phyloP scores from a whole-genome alignment of 495 filamentous ascomycete species.

The Penicillium dipodomyicola region DNA sequence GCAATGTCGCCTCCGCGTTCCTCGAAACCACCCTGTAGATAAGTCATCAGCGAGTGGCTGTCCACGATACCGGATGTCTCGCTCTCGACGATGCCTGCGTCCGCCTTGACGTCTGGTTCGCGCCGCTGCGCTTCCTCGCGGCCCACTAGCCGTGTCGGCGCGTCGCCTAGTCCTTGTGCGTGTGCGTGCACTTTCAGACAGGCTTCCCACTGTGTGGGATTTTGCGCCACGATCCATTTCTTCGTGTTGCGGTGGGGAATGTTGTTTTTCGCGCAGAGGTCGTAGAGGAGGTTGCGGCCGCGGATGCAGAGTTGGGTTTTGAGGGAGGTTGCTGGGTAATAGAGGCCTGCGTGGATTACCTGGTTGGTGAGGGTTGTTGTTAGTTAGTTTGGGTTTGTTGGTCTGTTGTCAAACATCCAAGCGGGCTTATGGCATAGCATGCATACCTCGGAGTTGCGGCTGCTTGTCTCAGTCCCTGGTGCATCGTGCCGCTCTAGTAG shows the following conservation, averaged over 20 bases:
- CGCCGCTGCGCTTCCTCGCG: slow-evolving; percentile 54
- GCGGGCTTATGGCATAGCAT: not conserved
- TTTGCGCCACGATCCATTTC: slow-evolving; percentile 96
- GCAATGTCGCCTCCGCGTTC: slow-evolving; percentile 73
- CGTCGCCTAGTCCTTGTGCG: slow-evolving; percentile 57
- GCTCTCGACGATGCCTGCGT: slow-evolving; percentile 73
- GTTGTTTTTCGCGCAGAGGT: slow-evolving; percentile 60
- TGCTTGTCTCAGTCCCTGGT: slow-evolving; percentile 87
- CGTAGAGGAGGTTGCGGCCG: slow-evolving; percentile 75
- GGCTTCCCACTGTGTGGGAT: slow-evolving; percentile 60
- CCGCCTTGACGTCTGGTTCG: slow-evolving; percentile 73
- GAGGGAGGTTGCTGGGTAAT: slow-evolving; percentile 74
- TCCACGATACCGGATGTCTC: slow-evolving; percentile 88
- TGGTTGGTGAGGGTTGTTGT: slow-evolving; percentile 24
- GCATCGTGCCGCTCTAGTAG: slow-evolving; percentile 76
- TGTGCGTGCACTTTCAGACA: slow-evolving; percentile 65
- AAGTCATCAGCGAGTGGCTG: slow-evolving; percentile 78
- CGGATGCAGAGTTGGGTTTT: slow-evolving; percentile 82
- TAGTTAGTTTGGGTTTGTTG: not conserved
- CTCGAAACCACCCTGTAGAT: slow-evolving; percentile 72
- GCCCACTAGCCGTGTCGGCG: slow-evolving; percentile 71
- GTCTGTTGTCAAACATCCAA: not conserved
- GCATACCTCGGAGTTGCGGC: slow-evolving; percentile 81
- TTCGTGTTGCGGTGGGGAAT: slow-evolving; percentile 74
- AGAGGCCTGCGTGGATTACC: slow-evolving; percentile 95